phyloP scores from a whole-genome alignment of 768 basidiomycete species.

The Suillus luteus region DNA sequence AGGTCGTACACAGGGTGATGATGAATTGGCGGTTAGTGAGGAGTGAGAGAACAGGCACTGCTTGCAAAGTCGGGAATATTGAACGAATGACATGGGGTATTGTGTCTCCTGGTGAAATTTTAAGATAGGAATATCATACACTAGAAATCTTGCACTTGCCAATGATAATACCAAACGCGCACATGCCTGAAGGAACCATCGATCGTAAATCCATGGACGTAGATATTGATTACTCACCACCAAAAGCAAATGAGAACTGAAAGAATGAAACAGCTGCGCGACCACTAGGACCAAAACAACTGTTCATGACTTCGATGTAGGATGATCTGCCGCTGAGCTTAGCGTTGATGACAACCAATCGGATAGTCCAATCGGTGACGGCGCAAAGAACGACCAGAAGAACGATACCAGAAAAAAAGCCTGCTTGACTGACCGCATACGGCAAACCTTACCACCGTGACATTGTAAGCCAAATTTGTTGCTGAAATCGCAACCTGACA shows the following conservation, averaged over 20 bases:
- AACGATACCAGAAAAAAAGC: slow-evolving; percentile 85
- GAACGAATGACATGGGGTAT: slow-evolving; percentile 92
- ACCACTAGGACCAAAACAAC: slow-evolving; percentile 90
- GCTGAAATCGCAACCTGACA: slow-evolving; percentile 19
- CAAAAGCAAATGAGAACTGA: slow-evolving; percentile 97
- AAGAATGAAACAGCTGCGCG: slow-evolving; percentile 94
- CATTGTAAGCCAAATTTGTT: slow-evolving; percentile 14
- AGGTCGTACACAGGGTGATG: slow-evolving; percentile 82
- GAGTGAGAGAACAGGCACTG: slow-evolving; percentile 72
- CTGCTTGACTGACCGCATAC: slow-evolving; percentile 92
- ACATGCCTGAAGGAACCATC: slow-evolving; percentile 73
- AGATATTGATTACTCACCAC: slow-evolving; percentile 54
- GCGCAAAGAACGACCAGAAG: slow-evolving; percentile 77
- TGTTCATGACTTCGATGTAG: slow-evolving; percentile 94
- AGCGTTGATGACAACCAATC: slow-evolving; percentile 92
- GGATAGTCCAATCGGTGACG: slow-evolving; percentile 98
- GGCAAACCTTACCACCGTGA: slow-evolving; percentile 65
- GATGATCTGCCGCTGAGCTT: slow-evolving; percentile 92
- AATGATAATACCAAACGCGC: slow-evolving; percentile 96
- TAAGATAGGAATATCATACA: not conserved
- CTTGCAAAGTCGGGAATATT: slow-evolving; percentile 69
- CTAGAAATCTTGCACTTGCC: slow-evolving; percentile 33
- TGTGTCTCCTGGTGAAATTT: slow-evolving; percentile 71
- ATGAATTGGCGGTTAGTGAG: slow-evolving; percentile 88
- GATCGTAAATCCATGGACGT: not conserved